A percentile compares a stretch with the other conserved stretches of the same genome.
Evolutionary conservation across 192 early-diverging fungal genomes (phyloP).

Genomic region (Mortierella antarctica): DNA sequence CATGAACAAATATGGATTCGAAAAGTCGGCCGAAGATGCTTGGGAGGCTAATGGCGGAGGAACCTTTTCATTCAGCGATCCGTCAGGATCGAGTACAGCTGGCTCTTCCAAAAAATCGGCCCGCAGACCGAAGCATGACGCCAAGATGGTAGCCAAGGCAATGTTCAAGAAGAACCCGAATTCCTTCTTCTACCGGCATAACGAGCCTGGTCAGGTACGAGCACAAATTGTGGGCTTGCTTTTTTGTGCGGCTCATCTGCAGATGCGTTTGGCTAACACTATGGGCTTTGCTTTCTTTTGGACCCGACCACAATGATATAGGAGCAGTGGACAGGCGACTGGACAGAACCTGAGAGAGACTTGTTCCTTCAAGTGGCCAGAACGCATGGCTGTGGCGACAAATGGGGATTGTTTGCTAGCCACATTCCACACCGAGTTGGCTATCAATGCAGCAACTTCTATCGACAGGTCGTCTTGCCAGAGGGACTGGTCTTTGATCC

Average conservation of each 20-base stretch:
- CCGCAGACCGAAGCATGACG: conserved; percentile 32
- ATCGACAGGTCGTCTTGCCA: conserved; percentile 61
- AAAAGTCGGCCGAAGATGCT: conserved; percentile 65
- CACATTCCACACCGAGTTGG: conserved; percentile 72
- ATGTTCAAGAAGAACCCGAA: conserved; percentile 82
- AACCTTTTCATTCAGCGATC: conserved; percentile 75
- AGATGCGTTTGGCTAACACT: not conserved
- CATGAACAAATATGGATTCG: conserved; percentile 69
- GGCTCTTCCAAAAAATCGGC: not conserved
- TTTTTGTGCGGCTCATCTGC: not conserved
- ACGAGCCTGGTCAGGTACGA: conserved; percentile 74
- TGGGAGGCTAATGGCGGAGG: conserved; percentile 85
- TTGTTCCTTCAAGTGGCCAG: conserved; percentile 66
- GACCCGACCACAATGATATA: not conserved
- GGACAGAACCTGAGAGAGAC: conserved; percentile 71
- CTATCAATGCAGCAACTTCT: conserved; percentile 70
- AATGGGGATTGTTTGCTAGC: conserved; percentile 70
- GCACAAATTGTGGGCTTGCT: not conserved
- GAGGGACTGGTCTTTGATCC: conserved; percentile 62
- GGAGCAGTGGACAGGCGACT: conserved; percentile 81
- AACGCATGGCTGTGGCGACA: conserved; percentile 68
- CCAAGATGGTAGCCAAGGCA: conserved; percentile 64
- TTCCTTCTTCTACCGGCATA: conserved; percentile 81
- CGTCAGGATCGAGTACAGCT: conserved; percentile 54
- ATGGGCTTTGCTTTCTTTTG: not conserved